phyloP scores from a whole-genome alignment of 768 basidiomycete species.

The Coprinopsis sp. region DNA sequence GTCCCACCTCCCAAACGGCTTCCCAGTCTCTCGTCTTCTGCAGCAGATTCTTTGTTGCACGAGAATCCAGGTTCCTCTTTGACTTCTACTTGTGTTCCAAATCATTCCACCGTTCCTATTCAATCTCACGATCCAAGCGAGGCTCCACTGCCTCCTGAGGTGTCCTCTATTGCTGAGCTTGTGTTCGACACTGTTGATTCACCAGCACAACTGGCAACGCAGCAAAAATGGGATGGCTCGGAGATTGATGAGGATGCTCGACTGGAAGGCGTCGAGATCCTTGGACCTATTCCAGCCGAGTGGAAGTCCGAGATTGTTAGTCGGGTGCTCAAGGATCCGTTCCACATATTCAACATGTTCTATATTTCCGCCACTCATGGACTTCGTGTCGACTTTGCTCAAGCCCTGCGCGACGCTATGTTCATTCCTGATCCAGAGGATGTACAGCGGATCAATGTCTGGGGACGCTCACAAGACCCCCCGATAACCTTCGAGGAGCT shows the following conservation, averaged over 20 bases:
- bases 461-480: neutral
- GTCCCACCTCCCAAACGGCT: no score
- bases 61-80: no score
- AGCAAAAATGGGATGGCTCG: no score
- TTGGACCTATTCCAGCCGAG: neutral
- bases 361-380: slow-evolving; percentile 18
- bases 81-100: no score
- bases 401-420: slow-evolving; percentile 20
- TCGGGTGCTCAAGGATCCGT: slow-evolving; percentile 19
- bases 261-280: neutral
- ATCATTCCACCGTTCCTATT: no score
- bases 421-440: slow-evolving; percentile 18
- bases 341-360: slow-evolving; percentile 17
- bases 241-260: neutral
- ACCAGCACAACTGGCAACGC: no score
- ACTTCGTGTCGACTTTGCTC: slow-evolving; percentile 16
- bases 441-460: neutral
- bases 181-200: no score
- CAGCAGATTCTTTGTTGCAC: no score
- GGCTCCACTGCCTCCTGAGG: no score
- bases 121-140: no score
- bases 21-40: no score
- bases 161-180: no score
- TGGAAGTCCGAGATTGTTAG: slow-evolving; percentile 8
- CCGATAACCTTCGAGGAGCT: neutral